Conservation (phyloP, 768 basidiomycete species). For the Sutorius australiensis region DNA sequence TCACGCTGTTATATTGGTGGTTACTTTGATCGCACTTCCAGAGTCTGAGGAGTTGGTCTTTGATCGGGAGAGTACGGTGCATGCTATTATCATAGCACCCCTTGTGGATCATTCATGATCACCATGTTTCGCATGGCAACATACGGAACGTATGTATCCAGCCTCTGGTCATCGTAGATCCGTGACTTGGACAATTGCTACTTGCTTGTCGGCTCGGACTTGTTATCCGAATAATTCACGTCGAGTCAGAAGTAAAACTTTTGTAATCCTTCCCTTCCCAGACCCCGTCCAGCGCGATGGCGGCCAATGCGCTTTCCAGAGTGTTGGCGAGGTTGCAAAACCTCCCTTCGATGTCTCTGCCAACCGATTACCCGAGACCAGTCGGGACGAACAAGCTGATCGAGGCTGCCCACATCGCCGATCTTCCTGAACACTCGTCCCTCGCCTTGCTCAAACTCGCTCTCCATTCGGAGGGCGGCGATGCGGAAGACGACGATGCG, state of each 20-base stretch:
- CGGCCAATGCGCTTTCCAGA: conserved; percentile 39
- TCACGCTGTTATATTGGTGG: neutral
- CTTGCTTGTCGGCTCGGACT: neutral
- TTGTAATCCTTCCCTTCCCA: neutral
- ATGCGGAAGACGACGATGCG: conserved; percentile 47
- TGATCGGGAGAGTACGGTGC: neutral
- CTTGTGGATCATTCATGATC: neutral
- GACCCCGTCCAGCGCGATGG: conserved; percentile 21
- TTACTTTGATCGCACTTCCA: neutral
- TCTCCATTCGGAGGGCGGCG: conserved; percentile 59
- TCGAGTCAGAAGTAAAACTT: conserved; percentile 9
- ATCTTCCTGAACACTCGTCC: conserved; percentile 71
- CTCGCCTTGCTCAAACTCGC: conserved; percentile 81
- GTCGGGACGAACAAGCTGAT: conserved; percentile 70
- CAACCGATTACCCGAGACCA: conserved; percentile 93
- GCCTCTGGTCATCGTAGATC: neutral
- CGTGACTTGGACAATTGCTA: neutral
- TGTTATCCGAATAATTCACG: neutral
- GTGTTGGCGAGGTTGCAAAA: conserved; percentile 68
- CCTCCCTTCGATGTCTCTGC: conserved; percentile 85
- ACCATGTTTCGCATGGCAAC: neutral
- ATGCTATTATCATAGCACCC: neutral
- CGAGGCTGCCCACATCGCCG: conserved; percentile 72
- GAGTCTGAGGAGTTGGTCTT: neutral
- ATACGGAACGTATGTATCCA: neutral